These are phyloP conservation scores for Wickerhamia fluorescens DNA, from an alignment of 805 yeast genomes.

Conservation along the genomic window DNA sequence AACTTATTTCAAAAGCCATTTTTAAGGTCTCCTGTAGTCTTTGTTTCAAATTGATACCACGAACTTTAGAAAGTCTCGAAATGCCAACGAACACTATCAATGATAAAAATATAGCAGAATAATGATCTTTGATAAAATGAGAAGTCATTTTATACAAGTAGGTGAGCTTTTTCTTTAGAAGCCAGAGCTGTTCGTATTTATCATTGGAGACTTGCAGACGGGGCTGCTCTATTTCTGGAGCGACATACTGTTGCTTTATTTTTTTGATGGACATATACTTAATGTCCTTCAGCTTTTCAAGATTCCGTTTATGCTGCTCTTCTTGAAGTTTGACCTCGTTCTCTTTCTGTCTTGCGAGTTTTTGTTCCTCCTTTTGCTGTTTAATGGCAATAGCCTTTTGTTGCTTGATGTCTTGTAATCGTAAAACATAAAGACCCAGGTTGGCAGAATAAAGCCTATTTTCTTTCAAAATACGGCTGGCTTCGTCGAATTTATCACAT, in stretches of 20 bases:
- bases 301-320: background rate
- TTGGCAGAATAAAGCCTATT: too few species aligned
- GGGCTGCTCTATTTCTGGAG: slow-evolving; percentile 1
- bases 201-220: too few species aligned
- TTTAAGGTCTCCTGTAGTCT: slow-evolving; percentile 27
- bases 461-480: slow-evolving; percentile 20
- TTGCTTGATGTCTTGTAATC: too few species aligned
- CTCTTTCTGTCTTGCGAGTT: slow-evolving; percentile 8
- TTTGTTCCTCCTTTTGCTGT: slow-evolving; percentile 15
- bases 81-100: slow-evolving; percentile 16
- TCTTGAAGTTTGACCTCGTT: background rate
- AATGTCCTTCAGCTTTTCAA: slow-evolving; percentile 14
- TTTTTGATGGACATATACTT: slow-evolving; percentile 26
- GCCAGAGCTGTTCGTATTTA: slow-evolving; percentile 9
- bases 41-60: slow-evolving; percentile 23
- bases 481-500: slow-evolving; percentile 19
- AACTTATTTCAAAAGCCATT: slow-evolving; percentile 40
- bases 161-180: slow-evolving; percentile 11
- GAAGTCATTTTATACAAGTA: too few species aligned
- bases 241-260: slow-evolving; percentile 11
- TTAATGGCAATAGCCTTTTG: slow-evolving; percentile 14
- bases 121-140: too few species aligned
- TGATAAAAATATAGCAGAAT: too few species aligned
- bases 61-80: too few species aligned
- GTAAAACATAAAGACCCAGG: too few species aligned